phyloP scores from a whole-genome alignment of 1,284 basidiomycete species.

The Pseudozyma pruni region DNA sequence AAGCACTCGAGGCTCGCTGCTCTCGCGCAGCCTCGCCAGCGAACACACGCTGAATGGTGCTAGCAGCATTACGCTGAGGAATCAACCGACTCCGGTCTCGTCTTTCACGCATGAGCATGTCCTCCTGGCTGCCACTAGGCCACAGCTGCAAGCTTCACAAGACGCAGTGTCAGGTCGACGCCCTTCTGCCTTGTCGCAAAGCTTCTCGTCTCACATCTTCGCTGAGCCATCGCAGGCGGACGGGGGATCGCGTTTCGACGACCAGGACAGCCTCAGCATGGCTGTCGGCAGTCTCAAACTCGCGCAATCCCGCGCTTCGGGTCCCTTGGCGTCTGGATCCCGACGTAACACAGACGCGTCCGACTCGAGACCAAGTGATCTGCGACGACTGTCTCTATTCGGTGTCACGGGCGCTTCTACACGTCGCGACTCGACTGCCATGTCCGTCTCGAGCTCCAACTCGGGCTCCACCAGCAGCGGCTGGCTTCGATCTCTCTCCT shows the following conservation, averaged over 20 bases:
- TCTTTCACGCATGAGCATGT: constrained; percentile 8
- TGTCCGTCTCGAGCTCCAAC: constrained; percentile 35
- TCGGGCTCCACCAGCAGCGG: constrained; percentile 39
- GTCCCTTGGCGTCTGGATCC: constrained; percentile 7
- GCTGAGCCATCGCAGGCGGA: constrained; percentile 8
- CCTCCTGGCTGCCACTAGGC: constrained; percentile 5
- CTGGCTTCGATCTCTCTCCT: constrained; percentile 52
- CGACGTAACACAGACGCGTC: constrained; percentile 21
- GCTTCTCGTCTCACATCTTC: constrained; percentile 25
- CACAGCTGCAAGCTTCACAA: constrained; percentile 12
- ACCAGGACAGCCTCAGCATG: constrained; percentile 31
- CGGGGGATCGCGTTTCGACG: constrained; percentile 1
- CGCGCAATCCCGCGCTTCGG: constrained; percentile 41
- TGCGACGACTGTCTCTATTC: constrained; percentile 38
- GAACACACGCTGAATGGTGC: constrained; percentile 53
- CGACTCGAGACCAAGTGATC: constrained; percentile 15
- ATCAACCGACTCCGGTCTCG: constrained; percentile 7
- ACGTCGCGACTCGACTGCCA: constrained; percentile 44
- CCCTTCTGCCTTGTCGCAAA: constrained; percentile 23
- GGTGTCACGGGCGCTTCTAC: constrained; percentile 23
- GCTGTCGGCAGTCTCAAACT: constrained; percentile 51
- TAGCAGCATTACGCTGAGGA: constrained; percentile 49
- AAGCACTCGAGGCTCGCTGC: constrained; percentile 22
- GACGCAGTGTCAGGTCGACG: constrained; percentile 3
- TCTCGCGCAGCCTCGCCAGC: constrained; percentile 50